Evolutionary conservation across 352 stramenopile genomes (phyloP), one percentile per base, ranked within the genome.

Genomic region (Phytophthora crassamura): DNA sequence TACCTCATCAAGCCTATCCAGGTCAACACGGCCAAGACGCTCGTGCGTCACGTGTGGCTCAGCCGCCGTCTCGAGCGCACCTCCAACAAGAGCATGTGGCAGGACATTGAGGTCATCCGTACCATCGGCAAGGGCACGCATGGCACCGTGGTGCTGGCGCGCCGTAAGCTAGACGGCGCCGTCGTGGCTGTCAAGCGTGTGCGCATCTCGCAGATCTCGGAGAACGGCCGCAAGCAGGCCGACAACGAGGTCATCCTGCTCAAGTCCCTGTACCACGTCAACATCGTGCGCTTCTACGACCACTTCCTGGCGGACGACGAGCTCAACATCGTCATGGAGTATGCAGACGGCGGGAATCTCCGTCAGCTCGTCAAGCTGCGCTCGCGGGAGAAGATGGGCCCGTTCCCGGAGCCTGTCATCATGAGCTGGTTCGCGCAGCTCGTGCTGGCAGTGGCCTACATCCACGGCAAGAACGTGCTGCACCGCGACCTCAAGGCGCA

Each of bases 1-100:
- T 97, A 97, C 48, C 58, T 97, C 36, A 95, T 97, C 72, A 97
- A 97, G 70, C 89, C 89, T 18, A 95, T 97, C 41, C 87, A 94
- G 50, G 85, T 95, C 38, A 94, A 96, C 71, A 96, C 86, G 12
- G 88, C 88, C 64, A 96, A 96, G 84, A 96, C 88, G 34, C 80
- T 96, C 30, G 86, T 96, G 53, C 88, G 88, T 48, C 88, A 96
- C 66, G 88, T 96, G 32, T 96, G 88, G 88, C 82, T 94, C 55
- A 90, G 82, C 42, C 82, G 84, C 7, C 74, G 81, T 0, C 80
- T 89, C 22, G 82, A 93, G 36, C 74, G 80, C 18, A 78, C 80
- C 20, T 82, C 82, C 10, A 82, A 84, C 53, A 81, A 88, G 49
- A 88, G 77, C 54, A 86, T 95, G 71, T 95, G 88, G 88, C 77